Conservation (phyloP, 352 stramenopile genomes). For the Phytopythium mirpurense region DNA sequence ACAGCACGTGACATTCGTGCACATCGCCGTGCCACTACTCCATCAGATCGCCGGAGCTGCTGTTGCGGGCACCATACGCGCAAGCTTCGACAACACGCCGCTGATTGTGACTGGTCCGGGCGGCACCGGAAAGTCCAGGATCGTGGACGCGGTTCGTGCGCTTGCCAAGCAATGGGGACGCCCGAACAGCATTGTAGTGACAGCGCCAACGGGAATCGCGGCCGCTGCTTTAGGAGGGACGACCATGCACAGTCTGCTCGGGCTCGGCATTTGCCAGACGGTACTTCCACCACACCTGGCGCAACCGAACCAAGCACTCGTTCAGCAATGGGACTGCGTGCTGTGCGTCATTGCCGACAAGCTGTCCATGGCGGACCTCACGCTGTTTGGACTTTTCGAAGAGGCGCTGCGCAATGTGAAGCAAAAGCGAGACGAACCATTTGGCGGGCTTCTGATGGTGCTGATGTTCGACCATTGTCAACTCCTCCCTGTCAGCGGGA, state of each 20-base stretch:
- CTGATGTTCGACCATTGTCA: constrained; percentile 21
- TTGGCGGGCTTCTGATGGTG: constrained; percentile 4
- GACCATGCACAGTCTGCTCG: constrained; percentile 18
- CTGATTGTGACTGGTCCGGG: background rate
- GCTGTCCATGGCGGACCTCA: constrained; percentile 16
- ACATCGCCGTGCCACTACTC: constrained; percentile 4
- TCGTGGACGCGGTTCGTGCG: background rate
- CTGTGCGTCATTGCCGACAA: constrained; percentile 18
- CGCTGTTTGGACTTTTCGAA: constrained; percentile 20
- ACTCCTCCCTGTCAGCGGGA: constrained; percentile 1
- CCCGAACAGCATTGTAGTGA: background rate
- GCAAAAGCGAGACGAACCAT: constrained; percentile 11
- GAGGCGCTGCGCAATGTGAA: constrained; percentile 12
- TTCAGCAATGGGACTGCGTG: constrained; percentile 10
- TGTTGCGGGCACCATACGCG: background rate
- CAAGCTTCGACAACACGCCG: background rate
- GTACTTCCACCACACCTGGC: constrained; percentile 4
- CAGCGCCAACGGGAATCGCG: constrained; percentile 12
- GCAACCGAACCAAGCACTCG: constrained; percentile 2
- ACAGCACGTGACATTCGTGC: constrained; percentile 6
- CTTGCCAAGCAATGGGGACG: background rate
- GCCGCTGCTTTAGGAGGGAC: constrained; percentile 8
- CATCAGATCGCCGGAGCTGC: constrained; percentile 1
- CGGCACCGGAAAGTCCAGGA: background rate
- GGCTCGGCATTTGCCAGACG: constrained; percentile 6